Base-by-base conservation (phyloP, 2,329 filamentous ascomycete species). In the Cladobotryum mycophilum region DNA sequence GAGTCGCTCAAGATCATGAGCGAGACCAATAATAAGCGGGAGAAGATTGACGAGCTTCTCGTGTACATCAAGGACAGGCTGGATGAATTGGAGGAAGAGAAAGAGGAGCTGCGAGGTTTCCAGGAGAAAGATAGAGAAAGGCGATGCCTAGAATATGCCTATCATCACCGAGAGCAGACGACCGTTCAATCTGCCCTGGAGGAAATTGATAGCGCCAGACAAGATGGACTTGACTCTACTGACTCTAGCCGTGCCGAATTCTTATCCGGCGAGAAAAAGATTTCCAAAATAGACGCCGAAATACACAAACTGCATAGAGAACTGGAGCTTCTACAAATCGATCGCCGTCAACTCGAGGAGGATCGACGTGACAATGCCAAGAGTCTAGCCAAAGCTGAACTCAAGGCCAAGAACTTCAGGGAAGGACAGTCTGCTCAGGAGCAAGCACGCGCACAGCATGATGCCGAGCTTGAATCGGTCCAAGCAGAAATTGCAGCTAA, bases 1-100 rank as follows among this genome's bases (percentile, higher is more conserved):
- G 92, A 99, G 68, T 96, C 89, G 42, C 74, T 95, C 58, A 96
- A 96, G 72, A 96, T 99, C 61, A 96, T 99, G 89, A 82, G 84
- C 55, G 93, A 99, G 59, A 97, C 93, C 14, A 90, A 92, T 68
- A 95, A 90, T 70, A 97, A 96, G 74, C 84, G 90, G 55, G 78
- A 85, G 42, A 96, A 96, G 71, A 97, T 97, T 54, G 93, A 99
- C 64, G 90, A 95, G 64, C 76, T 95, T 12, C 79, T 99, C 12
- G 84, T 86, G 48, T 95, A 93, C 63, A 96, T 99, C 69, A 90
- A 93, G 61, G 89, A 95, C 62, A 84, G 93, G 48, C 76, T 99
- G 48, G 78, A 76, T 37, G 93, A 99, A 68, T 76, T 99, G 0
- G 93, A 99, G 67, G 91, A 96, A 65, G 93, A 99, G 69, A 97